These are phyloP conservation scores for sweet orange (Citrus sinensis) DNA, from an alignment of 345 rosid species.

Conservation along the genomic window DVS_A1.0 CM039169.1:32936501-32937000, in stretches of 20 bases:
- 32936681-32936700: too few relatives aligned
- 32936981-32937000: too few relatives aligned
- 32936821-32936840: background rate
- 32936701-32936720: background rate
- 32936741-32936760: too few relatives aligned
- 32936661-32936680: background rate
- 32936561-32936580: background rate
- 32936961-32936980: too few relatives aligned
- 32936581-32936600: conserved; percentile 26
- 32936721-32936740: background rate
- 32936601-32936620: conserved; percentile 33
- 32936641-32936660: background rate
- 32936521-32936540: background rate
- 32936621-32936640: conserved; percentile 11
- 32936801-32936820: background rate
- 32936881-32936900: too few relatives aligned
- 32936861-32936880: too few relatives aligned
- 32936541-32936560: background rate
- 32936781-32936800: background rate
- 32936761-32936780: background rate
- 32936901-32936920: too few relatives aligned
- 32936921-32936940: too few relatives aligned
- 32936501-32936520: too few relatives aligned
- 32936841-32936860: too few relatives aligned
- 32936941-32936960: too few relatives aligned